These are phyloP conservation scores for Fusarium piperis DNA, from an alignment of 2,329 filamentous ascomycete genomes.

Conservation along the genomic window DNA sequence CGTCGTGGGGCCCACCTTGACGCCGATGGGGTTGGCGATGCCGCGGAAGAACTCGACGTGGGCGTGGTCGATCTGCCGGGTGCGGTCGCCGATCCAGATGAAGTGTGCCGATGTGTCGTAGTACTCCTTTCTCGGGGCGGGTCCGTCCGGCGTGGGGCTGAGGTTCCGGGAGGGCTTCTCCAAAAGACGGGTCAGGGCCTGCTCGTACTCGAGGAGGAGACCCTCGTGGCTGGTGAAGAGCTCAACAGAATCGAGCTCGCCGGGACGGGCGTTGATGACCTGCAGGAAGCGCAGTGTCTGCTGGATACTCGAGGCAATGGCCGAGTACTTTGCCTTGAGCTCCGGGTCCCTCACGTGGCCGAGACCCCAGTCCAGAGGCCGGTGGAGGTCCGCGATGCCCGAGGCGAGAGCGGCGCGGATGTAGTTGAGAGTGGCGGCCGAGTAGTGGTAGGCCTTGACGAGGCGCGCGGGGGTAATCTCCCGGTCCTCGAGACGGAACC, in stretches of 20 bases:
- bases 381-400: slow-evolving; percentile 92
- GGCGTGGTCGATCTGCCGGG: slow-evolving; percentile 88
- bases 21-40: slow-evolving; percentile 92
- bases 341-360: slow-evolving; percentile 88
- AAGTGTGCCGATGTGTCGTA: slow-evolving; percentile 97
- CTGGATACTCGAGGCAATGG: slow-evolving; percentile 85
- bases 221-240: slow-evolving; percentile 97
- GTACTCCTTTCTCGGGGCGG: slow-evolving; percentile 66
- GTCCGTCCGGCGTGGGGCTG: slow-evolving; percentile 55
- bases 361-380: slow-evolving; percentile 92
- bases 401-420: slow-evolving; percentile 84
- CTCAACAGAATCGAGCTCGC: slow-evolving; percentile 89
- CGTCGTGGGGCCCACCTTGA: slow-evolving; percentile 94
- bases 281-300: slow-evolving; percentile 94
- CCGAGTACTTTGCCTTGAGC: slow-evolving; percentile 85
- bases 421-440: slow-evolving; percentile 93
- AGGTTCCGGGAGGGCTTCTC: slow-evolving; percentile 63
- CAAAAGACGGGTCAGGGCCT: slow-evolving; percentile 81
- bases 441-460: slow-evolving; percentile 94
- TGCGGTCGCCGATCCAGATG: slow-evolving; percentile 98
- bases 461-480: slow-evolving; percentile 84
- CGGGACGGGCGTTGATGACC: slow-evolving; percentile 87
- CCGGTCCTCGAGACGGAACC: slow-evolving; percentile 79
- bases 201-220: slow-evolving; percentile 92
- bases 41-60: slow-evolving; percentile 98